Percentiles rank a stretch among this genome's conserved stretches.
Conservation (phyloP, 345 rosid genomes). For the Citropsis articulata region DNA sequence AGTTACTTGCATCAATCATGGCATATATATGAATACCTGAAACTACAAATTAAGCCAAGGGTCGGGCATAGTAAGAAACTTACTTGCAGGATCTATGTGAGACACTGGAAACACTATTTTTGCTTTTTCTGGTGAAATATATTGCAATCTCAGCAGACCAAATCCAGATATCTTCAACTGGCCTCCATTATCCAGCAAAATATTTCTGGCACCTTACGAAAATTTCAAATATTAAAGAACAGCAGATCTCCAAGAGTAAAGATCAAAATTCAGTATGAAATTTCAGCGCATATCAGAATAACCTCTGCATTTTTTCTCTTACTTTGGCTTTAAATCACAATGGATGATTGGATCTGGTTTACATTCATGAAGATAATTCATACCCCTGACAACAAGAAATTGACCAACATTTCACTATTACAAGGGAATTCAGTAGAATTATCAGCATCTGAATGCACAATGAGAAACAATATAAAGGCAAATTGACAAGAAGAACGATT, state of each 20-base stretch:
- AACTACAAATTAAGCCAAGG: constrained; percentile 5
- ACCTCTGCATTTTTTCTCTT: constrained; percentile 63
- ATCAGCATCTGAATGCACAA: not conserved
- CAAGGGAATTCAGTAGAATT: not conserved
- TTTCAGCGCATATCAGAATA: constrained; percentile 13
- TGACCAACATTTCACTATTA: constrained; percentile 9
- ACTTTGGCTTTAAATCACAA: constrained; percentile 90
- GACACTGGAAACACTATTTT: constrained; percentile 43
- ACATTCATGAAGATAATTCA: constrained; percentile 74
- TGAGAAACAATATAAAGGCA: not conserved
- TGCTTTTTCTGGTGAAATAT: constrained; percentile 56
- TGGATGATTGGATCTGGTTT: constrained; percentile 89
- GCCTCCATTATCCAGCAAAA: constrained; percentile 94
- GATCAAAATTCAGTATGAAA: constrained; percentile 14
- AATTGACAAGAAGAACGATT: not conserved
- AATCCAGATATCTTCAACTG: constrained; percentile 85
- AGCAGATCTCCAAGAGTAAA: constrained; percentile 24
- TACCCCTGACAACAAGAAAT: constrained; percentile 59
- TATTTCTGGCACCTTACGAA: constrained; percentile 99
- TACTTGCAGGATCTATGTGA: constrained; percentile 56
- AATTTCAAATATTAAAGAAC: constrained; percentile 73
- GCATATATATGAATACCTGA: not conserved
- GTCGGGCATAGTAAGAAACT: constrained; percentile 18
- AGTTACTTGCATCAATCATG: not conserved
- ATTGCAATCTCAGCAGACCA: constrained; percentile 63